Evolutionary conservation across 257 asterid genomes (phyloP), one percentile per base, ranked within the genome.

Genomic region (Hygrophila difformis): DNA sequence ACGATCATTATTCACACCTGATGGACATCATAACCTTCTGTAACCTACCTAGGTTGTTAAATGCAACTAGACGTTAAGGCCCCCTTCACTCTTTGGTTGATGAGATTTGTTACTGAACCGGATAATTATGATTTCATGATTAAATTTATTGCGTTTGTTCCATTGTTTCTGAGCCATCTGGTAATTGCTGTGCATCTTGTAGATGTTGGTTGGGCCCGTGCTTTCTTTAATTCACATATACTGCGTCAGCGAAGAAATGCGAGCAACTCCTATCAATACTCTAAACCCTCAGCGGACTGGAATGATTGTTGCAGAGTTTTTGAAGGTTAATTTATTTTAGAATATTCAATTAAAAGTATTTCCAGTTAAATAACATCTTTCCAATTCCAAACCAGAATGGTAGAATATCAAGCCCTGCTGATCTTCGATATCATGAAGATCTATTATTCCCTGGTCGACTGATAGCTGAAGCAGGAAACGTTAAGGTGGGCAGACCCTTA

Each of bases 271-370:
- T 1, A 65, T 91, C 49, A 91, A 86, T 78, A 91, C 99, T 18
- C 79, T 91, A 43, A 91, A 91, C 59, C 94, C 95, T 1, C 99
- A 86, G 69, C 68, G 99, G 74, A 86, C 99, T 40, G 96, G 94
- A 41, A 64, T 89, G 84, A 68, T 89, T 11, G 79, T 89, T 23
- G 93, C 91, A 12, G 88, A 80, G 39, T 85, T 75, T 61, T n/a
- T 85, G 31, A 79, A 82, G 96, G 96, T 89, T 45, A 18, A 37
- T 33, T 55, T 19, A 53, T 20, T 33, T n/a, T 24, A 7, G 34
- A 39, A 47, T 43, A 49, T 36, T 58, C 49, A 8, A 26, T 41
- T 40, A 10, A 45, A 41, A 14, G 15, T 18, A 19, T 46, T 51
- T 35, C 19, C 28, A 39, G 43, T 18, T 21, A 46, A 56, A 44